These are phyloP conservation scores for Tetrapisispora namnaoensis DNA, from an alignment of 805 yeast species.

Conservation along the genomic window DNA sequence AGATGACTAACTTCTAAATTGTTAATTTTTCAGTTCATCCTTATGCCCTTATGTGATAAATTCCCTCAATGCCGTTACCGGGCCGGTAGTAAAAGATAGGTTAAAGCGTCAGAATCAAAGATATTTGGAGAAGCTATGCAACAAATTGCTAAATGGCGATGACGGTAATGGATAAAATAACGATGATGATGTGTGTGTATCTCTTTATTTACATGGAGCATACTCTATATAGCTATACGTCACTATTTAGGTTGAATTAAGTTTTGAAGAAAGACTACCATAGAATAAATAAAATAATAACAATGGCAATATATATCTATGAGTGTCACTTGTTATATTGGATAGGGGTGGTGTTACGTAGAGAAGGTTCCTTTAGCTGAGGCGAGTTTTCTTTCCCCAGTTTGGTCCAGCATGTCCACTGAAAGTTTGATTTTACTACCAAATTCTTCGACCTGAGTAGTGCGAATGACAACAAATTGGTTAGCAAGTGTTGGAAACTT, in stretches of 20 bases:
- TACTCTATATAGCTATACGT: no score
- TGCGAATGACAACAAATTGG: slow-evolving; percentile 59
- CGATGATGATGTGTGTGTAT: no score
- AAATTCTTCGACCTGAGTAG: slow-evolving; percentile 32
- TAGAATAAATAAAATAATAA: no score
- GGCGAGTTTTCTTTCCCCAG: slow-evolving; percentile 43
- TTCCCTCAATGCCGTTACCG: not conserved
- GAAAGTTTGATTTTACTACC: slow-evolving; percentile 30
- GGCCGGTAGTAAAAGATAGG: not conserved
- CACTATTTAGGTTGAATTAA: no score
- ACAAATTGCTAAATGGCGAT: no score
- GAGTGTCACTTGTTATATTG: no score
- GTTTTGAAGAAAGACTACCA: no score
- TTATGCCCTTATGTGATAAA: not conserved
- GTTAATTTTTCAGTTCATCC: no score
- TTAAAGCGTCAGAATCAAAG: not conserved
- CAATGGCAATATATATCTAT: no score
- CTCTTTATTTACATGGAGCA: no score
- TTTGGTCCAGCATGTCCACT: slow-evolving; percentile 45
- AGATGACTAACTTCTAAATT: not conserved
- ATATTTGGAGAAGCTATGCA: no score
- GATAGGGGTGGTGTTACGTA: slow-evolving; percentile 4
- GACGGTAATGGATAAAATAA: no score
- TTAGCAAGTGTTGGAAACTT: slow-evolving; percentile 68
- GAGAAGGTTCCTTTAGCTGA: slow-evolving; percentile 42